Evolutionary conservation across 2,329 filamentous ascomycete genomes (phyloP), one percentile per base, ranked within the genome.

Genomic region (Clonostachys rhizophaga): DNA sequence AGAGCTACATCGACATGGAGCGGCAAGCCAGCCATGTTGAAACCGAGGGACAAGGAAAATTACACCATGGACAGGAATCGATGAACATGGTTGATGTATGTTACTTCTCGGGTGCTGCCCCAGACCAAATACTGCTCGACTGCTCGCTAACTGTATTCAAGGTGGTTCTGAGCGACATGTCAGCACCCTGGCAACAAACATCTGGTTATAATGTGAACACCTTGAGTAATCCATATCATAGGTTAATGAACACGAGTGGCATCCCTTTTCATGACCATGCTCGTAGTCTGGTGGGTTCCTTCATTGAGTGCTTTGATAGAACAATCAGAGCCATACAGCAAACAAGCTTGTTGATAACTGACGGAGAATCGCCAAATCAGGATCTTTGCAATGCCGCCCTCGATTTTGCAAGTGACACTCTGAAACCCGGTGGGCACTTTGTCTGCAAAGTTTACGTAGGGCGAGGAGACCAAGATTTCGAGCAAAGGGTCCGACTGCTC

Each of bases 231-330:
- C 90, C 91, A 54, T 94, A 95, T 83, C 67, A 72, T 79, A 99
- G 94, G 94, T 87, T 99, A 86, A 96, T 96, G 91, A 99, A 99
- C 70, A 96, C 92, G 58, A 96, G 88, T 70, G 94, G 94, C 48
- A 87, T 89, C 59, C 69, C 70, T 17, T 94, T 95, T 62, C 83
- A 84, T 54, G 94, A 99, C 68, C 94, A 99, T 68, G 86, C 84
- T 10, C 89, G 89, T 33, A 96, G 91, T 69, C 97, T 99, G 89
- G 92, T 96, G 70, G 63, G 85, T 64, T 18, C 4, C 12, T 30
- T 42, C 24, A 30, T 30, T 14, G 20, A 13, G 16, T 42, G 16
- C 40, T 42, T 14, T 30, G 42, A 33, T 16, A n/a, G n/a, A 20
- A 34, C 13, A 33, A 13, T 13, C 11, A 43, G 42, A 34, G 34